Base-by-base conservation (phyloP, 331 rosid species). In the Cydonia oblonga region DNA sequence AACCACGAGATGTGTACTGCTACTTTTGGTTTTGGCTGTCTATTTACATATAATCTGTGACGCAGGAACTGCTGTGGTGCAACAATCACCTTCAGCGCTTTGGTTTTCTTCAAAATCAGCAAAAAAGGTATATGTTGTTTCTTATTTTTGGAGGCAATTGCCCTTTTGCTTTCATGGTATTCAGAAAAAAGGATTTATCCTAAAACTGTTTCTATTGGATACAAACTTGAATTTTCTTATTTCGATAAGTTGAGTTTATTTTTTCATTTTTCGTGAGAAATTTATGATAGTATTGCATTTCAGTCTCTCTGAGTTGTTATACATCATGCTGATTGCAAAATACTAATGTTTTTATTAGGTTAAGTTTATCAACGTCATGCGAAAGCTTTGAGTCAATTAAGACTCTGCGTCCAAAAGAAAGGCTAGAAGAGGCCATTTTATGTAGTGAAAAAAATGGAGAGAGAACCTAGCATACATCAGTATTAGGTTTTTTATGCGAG, bases 81-180 rank as follows among this genome's bases (percentile, higher is more conserved):
- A 79, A 15, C 76, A 80, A 79, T 83, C 96, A 60, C 53, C 74
- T 11, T 62, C 96, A 59, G 86, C 86, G 15, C 71, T 54, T 67
- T 95, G 96, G 97, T 91, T 95, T 83, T 60, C 81, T 14, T 38
- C 96, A 57, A 89, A 95, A 81, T 82, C 96, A 18, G 62, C 83
- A 1, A 89, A 88, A 79, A 89, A 89, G 82, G 97, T 89, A 60
- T 24, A 38, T 33, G 32, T 72, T 74, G 26, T 76, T 68, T 38
- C 57, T 35, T 53, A 3, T 8, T 38, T 64, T 28, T 69, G 23
- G 49, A 12, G 60, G 29, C 28, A 33, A 38, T 62, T 22, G 38
- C 60, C 49, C 26, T 75, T 66, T 29, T 56, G 51, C 49, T 66
- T 49, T 69, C 60, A 29, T 18, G 49, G 19, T 69, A 20, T 11